Conservation (phyloP, 306 rosid species). For the Glycine latifolia region DNA sequence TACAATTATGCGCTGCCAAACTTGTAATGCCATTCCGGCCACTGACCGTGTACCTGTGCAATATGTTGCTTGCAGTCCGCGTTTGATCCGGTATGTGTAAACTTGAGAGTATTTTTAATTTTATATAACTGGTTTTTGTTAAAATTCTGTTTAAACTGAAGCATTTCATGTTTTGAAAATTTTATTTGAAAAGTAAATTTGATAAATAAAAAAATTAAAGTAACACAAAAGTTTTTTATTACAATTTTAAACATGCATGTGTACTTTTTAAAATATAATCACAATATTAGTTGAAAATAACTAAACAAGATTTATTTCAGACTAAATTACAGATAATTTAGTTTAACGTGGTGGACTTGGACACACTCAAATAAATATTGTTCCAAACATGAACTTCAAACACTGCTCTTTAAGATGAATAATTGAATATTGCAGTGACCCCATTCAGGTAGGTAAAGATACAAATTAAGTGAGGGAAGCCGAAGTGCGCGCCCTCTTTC, state of each 20-base stretch:
- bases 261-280: too few relatives aligned
- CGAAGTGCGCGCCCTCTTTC: not conserved
- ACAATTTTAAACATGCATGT: too few relatives aligned
- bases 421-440: not conserved
- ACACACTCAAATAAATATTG: not conserved
- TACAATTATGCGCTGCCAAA: not conserved
- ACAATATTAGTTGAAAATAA: too few relatives aligned
- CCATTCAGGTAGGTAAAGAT: constrained; percentile 27
- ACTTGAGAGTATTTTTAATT: not conserved
- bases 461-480: not conserved
- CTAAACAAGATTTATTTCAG: too few relatives aligned
- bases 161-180: not conserved
- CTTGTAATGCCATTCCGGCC: not conserved
- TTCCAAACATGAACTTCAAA: not conserved
- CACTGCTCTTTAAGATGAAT: not conserved
- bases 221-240: too few relatives aligned
- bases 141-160: too few relatives aligned
- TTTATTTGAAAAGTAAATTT: too few relatives aligned
- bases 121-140: not conserved
- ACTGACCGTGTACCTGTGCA: not conserved
- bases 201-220: too few relatives aligned
- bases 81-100: not conserved
- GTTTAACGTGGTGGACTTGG: not conserved
- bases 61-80: not conserved
- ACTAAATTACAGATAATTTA: too few relatives aligned